A percentile compares a stretch with the other conserved stretches of the same genome.
Evolutionary conservation across 2,329 filamentous ascomycete species (phyloP).

Genomic region (Pyrenochaeta sp.): DNA sequence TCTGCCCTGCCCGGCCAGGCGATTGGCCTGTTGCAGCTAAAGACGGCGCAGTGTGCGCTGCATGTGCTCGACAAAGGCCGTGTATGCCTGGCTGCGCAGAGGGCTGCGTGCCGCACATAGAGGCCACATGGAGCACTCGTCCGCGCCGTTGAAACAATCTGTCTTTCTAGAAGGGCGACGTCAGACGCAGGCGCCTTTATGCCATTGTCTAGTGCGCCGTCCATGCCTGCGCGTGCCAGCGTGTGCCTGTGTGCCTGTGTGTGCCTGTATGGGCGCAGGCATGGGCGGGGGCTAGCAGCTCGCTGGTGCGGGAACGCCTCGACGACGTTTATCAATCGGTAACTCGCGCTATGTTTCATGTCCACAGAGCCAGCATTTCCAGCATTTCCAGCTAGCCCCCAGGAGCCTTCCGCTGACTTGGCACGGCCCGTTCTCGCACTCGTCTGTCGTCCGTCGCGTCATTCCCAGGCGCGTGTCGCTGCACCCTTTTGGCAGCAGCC

Average conservation of each 20-base stretch:
- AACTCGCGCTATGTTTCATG: constrained; percentile 39
- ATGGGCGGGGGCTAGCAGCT: constrained; percentile 13
- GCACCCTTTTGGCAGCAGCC: background rate
- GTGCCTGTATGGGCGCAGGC: constrained; percentile 8
- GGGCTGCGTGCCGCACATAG: constrained; percentile 7
- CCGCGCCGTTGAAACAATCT: constrained; percentile 20
- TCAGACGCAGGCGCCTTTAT: constrained; percentile 9
- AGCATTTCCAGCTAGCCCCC: constrained; percentile 6
- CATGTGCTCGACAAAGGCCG: too few species aligned
- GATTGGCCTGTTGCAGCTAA: constrained; percentile 21
- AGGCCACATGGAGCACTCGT: constrained; percentile 6
- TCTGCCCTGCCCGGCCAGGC: constrained; percentile 5
- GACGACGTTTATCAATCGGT: constrained; percentile 25
- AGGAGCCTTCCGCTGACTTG: constrained; percentile 17
- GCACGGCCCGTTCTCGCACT: constrained; percentile 1
- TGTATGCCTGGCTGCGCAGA: too few species aligned
- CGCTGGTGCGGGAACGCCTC: constrained; percentile 16
- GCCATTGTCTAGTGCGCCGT: constrained; percentile 10
- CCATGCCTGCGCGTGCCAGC: too few species aligned
- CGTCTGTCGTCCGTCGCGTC: constrained; percentile 24
- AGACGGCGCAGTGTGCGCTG: constrained; percentile 23
- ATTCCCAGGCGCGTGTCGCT: constrained; percentile 13
- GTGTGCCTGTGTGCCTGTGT: too few species aligned
- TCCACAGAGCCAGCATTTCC: background rate
- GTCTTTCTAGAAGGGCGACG: constrained; percentile 10